Evolutionary conservation across 164 flowering plant species (phyloP), one percentile per base, ranked within the genome.

Genomic region (Berberis thunbergii): DNA sequence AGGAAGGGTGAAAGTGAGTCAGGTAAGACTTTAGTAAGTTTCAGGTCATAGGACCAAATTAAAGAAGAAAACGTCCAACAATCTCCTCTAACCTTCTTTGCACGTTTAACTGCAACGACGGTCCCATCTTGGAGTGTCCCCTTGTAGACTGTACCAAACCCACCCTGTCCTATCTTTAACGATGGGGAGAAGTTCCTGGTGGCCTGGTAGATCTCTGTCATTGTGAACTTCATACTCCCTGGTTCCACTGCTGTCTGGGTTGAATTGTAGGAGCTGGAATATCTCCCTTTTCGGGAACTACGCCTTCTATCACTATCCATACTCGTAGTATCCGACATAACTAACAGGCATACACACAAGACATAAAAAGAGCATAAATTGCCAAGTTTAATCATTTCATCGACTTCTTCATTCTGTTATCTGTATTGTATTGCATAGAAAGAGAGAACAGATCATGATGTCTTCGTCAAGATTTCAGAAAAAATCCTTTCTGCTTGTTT

Each of bases 61-160:
- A 62, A 53, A 38, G 45, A 11, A 59, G 1, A 62, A 13, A 55
- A 0, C 2, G 2, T 10, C 49, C 6, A 57, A 6, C 49, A 67
- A 7, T 10, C 4, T 7, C 59, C 26, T n/a, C 71, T 3, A 59
- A 90, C 97, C 98, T 86, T 90, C 70, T 90, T 93, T 44, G 97
- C 96, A 42, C 97, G 97, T 67, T 94, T 94, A 55, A 94, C 59
- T 0, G 98, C 97, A 67, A 90, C 96, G 4, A 76, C 4, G 2
- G 80, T 75, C 41, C 98, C 98, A 77, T 90, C 91, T 1, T 72
- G 75, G 3, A 93, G 80, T 68, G 66, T 83, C 4, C 88, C 98
- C 73, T 77, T 86, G 74, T 88, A 93, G 49, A 93, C 97, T 0
- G 84, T 86, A 50, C 97, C 98, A 75, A 86, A 93, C 11, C 98